Evolutionary conservation across 148 eudicot genomes (phyloP), one percentile per base, ranked within the genome.

Genomic region (Fagopyrum tataricum): DNA sequence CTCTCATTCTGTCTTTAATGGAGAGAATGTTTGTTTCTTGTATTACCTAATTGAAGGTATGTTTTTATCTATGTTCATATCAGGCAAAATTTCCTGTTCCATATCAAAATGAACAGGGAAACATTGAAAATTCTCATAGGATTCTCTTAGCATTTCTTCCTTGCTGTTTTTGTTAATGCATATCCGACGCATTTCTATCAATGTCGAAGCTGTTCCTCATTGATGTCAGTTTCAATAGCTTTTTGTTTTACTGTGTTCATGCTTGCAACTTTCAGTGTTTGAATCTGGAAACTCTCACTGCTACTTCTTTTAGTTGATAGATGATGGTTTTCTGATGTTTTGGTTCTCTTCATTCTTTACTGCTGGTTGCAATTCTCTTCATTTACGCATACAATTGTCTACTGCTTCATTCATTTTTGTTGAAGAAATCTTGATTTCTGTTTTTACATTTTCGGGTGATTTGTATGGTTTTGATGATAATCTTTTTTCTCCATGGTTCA

Each of bases 1-100:
- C 44, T 64, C 69, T 6, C 20, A 37, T 64, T 13, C 15, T 64
- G 69, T 64, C 69, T 64, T 64, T 31, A 64, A 64, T 64, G 69
- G 69, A 37, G 69, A 64, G n/a, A 31, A 37, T 64, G 69, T 37
- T 37, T 14, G 69, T 64, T 14, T 39, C 44, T 31, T 64, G 31
- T 64, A 61, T 61, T 24, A 23, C 17, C 67, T 24, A 61, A 31
- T 24, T 40, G 17, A 61, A 24, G 40, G 67, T 59, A 59, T 59
- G 67, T 31, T 61, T 61, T 59, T 9, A 9, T 26, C 5, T 11
- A 9, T 4, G 1, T 59, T 12, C 4, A 26, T 61, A 14, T 17
- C 69, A 37, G 69, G 1, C 42, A 37, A 31, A 12, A 12, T 26
- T 56, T 56, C 56, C 5, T 52, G 56, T 13, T 23, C 58, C 17